phyloP scores from a whole-genome alignment of 2,329 filamentous ascomycete species.

The Colletotrichum acutatum region DNA sequence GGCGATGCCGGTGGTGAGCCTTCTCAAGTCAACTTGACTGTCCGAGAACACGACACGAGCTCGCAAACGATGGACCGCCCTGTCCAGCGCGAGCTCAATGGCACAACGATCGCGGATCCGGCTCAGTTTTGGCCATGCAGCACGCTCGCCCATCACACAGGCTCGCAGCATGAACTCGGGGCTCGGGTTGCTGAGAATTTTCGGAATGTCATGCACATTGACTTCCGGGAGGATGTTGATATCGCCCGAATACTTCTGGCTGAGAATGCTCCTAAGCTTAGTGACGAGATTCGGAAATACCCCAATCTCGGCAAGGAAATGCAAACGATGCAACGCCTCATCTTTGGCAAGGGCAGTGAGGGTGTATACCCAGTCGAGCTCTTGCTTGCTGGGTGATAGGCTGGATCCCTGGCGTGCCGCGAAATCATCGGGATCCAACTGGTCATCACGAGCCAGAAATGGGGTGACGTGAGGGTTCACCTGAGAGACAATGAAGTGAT shows the following conservation, averaged over 20 bases:
- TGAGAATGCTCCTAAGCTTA: conserved; percentile 83
- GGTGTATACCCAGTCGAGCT: conserved; percentile 70
- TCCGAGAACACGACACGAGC: conserved; percentile 76
- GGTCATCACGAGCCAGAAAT: conserved; percentile 82
- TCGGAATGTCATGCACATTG: conserved; percentile 76
- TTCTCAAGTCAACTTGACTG: conserved; percentile 69
- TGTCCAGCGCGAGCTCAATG: conserved; percentile 86
- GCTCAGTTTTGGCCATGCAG: conserved; percentile 91
- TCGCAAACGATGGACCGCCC: conserved; percentile 75
- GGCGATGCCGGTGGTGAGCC: conserved; percentile 50
- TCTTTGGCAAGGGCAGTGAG: conserved; percentile 80
- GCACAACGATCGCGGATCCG: conserved; percentile 88
- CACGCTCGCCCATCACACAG: conserved; percentile 81
- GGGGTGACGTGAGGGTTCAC: conserved; percentile 95
- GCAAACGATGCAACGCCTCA: conserved; percentile 83
- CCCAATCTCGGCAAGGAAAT: conserved; percentile 82
- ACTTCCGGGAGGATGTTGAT: conserved; percentile 93
- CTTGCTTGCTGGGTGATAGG: conserved; percentile 47
- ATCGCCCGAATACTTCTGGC: conserved; percentile 92
- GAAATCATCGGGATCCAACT: conserved; percentile 52
- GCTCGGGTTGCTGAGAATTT: conserved; percentile 85
- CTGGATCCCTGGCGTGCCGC: conserved; percentile 35
- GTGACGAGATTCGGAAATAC: conserved; percentile 82
- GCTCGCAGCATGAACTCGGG: conserved; percentile 86
- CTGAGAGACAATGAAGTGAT: conserved; percentile 97